Evolutionary conservation across 805 yeast genomes (phyloP).

Genomic region (Ogataea paraovalis): DNA sequence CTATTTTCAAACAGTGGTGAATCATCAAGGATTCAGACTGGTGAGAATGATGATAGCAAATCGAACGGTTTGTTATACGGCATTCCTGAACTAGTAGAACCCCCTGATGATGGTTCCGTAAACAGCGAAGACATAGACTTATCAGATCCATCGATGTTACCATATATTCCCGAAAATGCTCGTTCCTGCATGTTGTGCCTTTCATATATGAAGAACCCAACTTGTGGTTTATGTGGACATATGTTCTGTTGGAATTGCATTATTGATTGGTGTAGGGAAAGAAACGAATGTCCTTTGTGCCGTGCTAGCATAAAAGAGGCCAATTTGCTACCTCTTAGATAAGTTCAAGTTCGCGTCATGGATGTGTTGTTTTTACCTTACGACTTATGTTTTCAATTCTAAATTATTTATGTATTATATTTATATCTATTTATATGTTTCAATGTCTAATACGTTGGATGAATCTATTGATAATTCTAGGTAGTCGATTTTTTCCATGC

Average conservation of each 20-base stretch:
- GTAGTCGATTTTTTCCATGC: too few relatives aligned
- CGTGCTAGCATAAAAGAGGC: constrained; percentile 64
- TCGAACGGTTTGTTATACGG: constrained; percentile 14
- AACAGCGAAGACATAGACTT: constrained; percentile 41
- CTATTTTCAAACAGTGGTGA: constrained; percentile 1
- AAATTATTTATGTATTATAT: too few relatives aligned
- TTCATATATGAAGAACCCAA: constrained; percentile 73
- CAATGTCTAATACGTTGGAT: too few relatives aligned
- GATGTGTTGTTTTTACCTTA: background rate
- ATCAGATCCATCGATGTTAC: constrained; percentile 50
- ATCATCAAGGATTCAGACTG: background rate
- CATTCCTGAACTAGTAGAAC: constrained; percentile 12
- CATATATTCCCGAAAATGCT: constrained; percentile 66
- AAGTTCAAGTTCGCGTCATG: too few relatives aligned
- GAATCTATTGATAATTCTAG: too few relatives aligned
- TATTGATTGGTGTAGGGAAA: constrained; percentile 83
- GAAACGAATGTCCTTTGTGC: constrained; percentile 89
- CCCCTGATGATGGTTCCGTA: constrained; percentile 2
- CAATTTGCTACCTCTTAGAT: constrained; percentile 55
- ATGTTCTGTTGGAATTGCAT: constrained; percentile 90
- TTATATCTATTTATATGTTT: too few relatives aligned
- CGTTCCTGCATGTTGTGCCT: constrained; percentile 84
- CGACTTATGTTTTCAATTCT: background rate
- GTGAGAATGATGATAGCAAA: constrained; percentile 2
- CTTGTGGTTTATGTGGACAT: constrained; percentile 90